phyloP scores from a whole-genome alignment of 2,329 filamentous ascomycete genomes.

The Golovinomyces cichoracearum region DNA sequence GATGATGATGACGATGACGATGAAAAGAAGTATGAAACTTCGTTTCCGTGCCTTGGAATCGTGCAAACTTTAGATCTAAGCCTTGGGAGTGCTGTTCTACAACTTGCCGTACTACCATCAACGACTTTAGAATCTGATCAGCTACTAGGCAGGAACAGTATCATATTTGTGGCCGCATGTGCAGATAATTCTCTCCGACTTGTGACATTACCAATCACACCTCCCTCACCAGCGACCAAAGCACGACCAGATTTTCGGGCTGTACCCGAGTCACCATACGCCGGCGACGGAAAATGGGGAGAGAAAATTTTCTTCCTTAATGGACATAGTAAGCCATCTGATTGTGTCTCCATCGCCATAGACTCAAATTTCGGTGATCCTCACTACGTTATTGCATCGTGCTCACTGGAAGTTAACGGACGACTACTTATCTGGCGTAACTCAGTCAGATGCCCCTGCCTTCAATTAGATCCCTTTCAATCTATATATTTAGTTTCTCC shows the following conservation, averaged over 20 bases:
- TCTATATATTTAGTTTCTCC: constrained; percentile 30
- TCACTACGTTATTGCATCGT: constrained; percentile 31
- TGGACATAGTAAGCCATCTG: constrained; percentile 26
- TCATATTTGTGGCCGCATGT: constrained; percentile 35
- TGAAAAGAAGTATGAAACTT: constrained; percentile 17
- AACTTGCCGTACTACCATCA: constrained; percentile 29
- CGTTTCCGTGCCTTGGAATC: constrained; percentile 25
- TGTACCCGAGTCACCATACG: constrained; percentile 25
- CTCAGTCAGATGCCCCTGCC: constrained; percentile 17
- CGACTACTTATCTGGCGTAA: constrained; percentile 32
- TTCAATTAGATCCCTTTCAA: constrained; percentile 27
- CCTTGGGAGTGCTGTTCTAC: constrained; percentile 27
- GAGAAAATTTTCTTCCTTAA: constrained; percentile 28
- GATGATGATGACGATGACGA: constrained; percentile 26
- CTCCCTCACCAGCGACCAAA: constrained; percentile 34
- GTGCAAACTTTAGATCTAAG: constrained; percentile 35
- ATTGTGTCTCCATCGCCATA: constrained; percentile 30
- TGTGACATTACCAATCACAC: constrained; percentile 32
- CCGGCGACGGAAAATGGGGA: constrained; percentile 36
- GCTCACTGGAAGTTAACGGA: constrained; percentile 32
- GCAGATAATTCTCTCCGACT: constrained; percentile 30
- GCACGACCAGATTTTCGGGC: constrained; percentile 25
- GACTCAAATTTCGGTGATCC: constrained; percentile 17
- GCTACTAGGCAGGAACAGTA: constrained; percentile 26
- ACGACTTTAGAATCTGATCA: constrained; percentile 25